Conservation (phyloP, 106 monocot species). For the Dendrobium catenatum region DNA sequence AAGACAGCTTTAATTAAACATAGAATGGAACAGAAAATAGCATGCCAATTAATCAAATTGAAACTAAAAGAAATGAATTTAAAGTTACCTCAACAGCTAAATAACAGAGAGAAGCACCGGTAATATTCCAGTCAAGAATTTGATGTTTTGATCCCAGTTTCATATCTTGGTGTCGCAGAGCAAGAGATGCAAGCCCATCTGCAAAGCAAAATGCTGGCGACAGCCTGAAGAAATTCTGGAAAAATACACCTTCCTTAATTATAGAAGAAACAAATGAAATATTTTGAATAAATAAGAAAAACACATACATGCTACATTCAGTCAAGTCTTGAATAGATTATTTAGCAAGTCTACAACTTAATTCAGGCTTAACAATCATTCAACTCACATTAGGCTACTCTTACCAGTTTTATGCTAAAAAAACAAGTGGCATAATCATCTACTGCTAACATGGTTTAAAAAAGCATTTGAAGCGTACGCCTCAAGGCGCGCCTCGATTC, state of each 20-base stretch:
- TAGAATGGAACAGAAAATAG: not conserved
- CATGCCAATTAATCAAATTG: not conserved
- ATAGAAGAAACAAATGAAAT: not conserved
- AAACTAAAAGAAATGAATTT: not conserved
- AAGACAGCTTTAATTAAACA: not conserved
- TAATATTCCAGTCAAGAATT: conserved; percentile 74
- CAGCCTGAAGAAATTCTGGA: conserved; percentile 73
- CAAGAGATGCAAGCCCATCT: conserved; percentile 91
- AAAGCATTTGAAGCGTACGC: no score
- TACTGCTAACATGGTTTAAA: not conserved
- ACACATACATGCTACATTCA: not conserved
- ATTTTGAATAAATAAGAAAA: not conserved
- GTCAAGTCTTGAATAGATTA: not conserved
- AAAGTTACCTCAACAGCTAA: conserved; percentile 65
- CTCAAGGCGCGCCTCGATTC: no score
- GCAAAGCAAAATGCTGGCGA: conserved; percentile 90
- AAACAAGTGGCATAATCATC: not conserved
- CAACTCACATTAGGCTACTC: not conserved
- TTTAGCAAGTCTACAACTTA: not conserved
- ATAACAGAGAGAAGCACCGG: conserved; percentile 83
- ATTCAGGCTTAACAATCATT: not conserved
- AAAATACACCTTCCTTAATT: not conserved
- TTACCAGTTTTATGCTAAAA: not conserved
- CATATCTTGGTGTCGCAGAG: conserved; percentile 75
- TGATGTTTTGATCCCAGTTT: conserved; percentile 38